A percentile compares a stretch with the other conserved stretches of the same genome.
Conservation (phyloP, 2,329 filamentous ascomycete genomes). For the Ophiocordyceps robertsii region DNA sequence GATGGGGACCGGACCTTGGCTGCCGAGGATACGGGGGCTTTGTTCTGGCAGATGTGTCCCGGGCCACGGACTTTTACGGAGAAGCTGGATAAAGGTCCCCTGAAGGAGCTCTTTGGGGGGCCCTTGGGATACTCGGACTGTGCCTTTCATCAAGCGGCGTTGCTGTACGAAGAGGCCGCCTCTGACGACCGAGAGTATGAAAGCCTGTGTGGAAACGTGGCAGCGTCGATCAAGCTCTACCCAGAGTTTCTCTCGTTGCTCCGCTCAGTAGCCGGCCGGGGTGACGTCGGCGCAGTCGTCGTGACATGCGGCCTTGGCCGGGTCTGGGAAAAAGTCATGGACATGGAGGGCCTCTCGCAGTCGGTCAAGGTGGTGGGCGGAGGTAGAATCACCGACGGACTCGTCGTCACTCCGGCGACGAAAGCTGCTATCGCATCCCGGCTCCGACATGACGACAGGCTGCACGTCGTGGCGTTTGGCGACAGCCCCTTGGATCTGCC, state of each 20-base stretch:
- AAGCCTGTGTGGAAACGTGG: constrained; percentile 28
- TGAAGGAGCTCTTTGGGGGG: constrained; percentile 33
- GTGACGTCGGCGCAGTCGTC: constrained; percentile 31
- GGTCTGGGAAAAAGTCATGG: constrained; percentile 43
- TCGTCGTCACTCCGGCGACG: constrained; percentile 34
- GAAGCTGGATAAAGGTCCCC: constrained; percentile 6
- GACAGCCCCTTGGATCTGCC: constrained; percentile 43
- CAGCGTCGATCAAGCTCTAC: constrained; percentile 25
- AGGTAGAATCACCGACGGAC: constrained; percentile 29
- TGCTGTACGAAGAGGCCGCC: constrained; percentile 35
- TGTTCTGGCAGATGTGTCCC: constrained; percentile 32
- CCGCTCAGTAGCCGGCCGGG: constrained; percentile 9
- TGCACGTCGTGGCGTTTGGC: constrained; percentile 46
- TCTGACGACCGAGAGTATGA: constrained; percentile 25
- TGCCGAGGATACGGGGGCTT: constrained; percentile 30
- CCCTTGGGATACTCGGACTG: constrained; percentile 34
- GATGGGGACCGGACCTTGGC: constrained; percentile 46
- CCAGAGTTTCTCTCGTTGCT: constrained; percentile 34
- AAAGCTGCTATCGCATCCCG: constrained; percentile 34
- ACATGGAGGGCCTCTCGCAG: constrained; percentile 23
- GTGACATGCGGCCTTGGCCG: constrained; percentile 39
- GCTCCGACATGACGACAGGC: constrained; percentile 18
- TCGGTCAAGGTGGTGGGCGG: constrained; percentile 38
- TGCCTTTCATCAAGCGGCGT: constrained; percentile 38
- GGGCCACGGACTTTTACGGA: background rate